phyloP scores from a whole-genome alignment of 176 grass and related monocot species.

The Alopecurus myosuroides region DNA sequence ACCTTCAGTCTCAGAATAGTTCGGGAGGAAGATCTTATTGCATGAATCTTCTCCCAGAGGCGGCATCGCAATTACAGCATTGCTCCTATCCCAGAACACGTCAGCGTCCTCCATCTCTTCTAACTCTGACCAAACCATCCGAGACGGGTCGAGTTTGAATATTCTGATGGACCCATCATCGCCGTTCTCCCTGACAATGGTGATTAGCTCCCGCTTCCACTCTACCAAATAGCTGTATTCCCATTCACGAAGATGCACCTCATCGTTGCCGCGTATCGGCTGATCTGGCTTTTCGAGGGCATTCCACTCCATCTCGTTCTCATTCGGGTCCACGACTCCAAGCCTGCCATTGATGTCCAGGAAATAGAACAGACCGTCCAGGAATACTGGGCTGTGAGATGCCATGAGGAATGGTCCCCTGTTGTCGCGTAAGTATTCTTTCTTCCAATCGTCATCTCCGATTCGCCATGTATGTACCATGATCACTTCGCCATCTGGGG shows the following conservation, averaged over 20 bases:
- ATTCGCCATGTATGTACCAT: background rate
- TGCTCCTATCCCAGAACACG: background rate
- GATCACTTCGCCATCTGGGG: too few relatives aligned
- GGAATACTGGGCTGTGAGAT: background rate
- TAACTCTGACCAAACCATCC: background rate
- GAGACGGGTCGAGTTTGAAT: background rate
- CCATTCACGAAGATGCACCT: background rate
- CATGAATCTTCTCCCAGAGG: background rate
- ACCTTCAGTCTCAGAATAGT: background rate
- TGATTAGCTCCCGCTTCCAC: conserved; percentile 8
- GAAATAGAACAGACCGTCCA: background rate
- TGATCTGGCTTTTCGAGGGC: background rate
- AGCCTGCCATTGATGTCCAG: background rate
- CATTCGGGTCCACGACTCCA: background rate
- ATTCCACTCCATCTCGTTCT: background rate
- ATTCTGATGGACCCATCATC: background rate
- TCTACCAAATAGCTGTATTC: conserved; percentile 7
- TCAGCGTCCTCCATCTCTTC: background rate
- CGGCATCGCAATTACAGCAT: background rate
- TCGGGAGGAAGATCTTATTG: background rate
- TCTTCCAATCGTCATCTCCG: background rate
- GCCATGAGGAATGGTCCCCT: background rate
- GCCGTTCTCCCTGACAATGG: background rate
- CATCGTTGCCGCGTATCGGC: background rate
- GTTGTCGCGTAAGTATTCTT: background rate